Base-by-base conservation (phyloP, 2,329 filamentous ascomycete genomes). In the Aureobasidium namibiae region DNA sequence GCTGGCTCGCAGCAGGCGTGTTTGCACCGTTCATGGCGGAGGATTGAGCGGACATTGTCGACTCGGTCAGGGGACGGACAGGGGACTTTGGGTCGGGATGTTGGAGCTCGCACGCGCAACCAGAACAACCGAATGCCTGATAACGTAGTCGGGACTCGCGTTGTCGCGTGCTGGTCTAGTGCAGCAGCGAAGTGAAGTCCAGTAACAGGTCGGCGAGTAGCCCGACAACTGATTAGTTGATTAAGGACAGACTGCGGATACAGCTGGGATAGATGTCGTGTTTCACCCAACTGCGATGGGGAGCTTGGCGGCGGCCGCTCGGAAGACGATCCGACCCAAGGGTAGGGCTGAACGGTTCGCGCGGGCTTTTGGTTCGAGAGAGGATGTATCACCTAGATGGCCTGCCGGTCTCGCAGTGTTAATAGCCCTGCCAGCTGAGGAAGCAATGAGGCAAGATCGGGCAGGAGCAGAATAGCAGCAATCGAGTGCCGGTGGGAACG, bases 101-200 rank as follows among this genome's bases (percentile, higher is more conserved):
- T 42, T 23, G 50, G 18, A 29, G 64, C 54, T 57, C 54, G 42
- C 31, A 57, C 29, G 85, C 84, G 68, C 59, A 56, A 57, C 56
- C 61, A 63, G 61, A 57, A 60, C 61, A 63, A 63, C 29, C 59
- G 23, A 63, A 63, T 63, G 61, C 59, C 61, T 63, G 61, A 56
- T 50, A 50, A 44, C 56, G 56, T 23, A 34, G 39, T 33, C 8
- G 31, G 29, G 42, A 21, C 42, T 41, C 33, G 48, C 21, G 16
- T 29, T 33, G 39, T 59, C 46, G 46, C 46, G 57, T 52, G 36
- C 45, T 33, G 57, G 29, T 24, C 13, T 18, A 23, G 14, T 45
- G 38, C 46, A 59, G 46, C 56, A 59, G 56, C 56, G 45, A 21
- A 16, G n/a, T 4, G n/a, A 39, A n/a, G 39, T 45, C 52, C 44